Conservation (phyloP, 1,139 yeast genomes). For the Candida sp. region DNA sequence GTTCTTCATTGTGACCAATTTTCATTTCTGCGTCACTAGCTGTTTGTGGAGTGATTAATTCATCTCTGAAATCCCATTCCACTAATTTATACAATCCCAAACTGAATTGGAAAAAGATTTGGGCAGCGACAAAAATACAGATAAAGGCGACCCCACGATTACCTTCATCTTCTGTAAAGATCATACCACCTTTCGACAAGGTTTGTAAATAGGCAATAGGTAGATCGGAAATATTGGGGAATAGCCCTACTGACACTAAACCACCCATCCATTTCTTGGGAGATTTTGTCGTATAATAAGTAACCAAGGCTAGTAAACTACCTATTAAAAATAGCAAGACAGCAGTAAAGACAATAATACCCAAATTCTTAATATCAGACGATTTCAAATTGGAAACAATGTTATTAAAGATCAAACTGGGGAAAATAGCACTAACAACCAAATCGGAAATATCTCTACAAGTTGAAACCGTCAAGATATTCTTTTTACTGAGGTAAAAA, state of each 20-base stretch:
- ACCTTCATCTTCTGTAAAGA: conserved; percentile 57
- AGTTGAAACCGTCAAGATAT: conserved; percentile 70
- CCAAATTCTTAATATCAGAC: conserved; percentile 70
- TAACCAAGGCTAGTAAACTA: conserved; percentile 29
- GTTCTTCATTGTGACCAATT: conserved; percentile 1
- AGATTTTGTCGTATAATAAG: conserved; percentile 35
- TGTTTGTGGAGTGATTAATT: conserved; percentile 5
- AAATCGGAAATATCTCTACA: conserved; percentile 71
- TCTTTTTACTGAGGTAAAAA: conserved; percentile 58
- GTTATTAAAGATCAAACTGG: conserved; percentile 76
- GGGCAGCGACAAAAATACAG: conserved; percentile 73
- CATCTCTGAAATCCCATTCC: conserved; percentile 62
- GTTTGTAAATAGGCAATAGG: conserved; percentile 91
- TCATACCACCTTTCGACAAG: conserved; percentile 58
- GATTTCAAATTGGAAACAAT: conserved; percentile 69
- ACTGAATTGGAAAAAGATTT: conserved; percentile 69
- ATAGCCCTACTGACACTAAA: conserved; percentile 57
- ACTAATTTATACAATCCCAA: conserved; percentile 70
- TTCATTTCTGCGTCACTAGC: conserved; percentile 6
- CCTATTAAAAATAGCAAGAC: conserved; percentile 41
- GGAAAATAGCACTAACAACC: conserved; percentile 69
- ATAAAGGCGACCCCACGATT: conserved; percentile 84
- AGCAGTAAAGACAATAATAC: conserved; percentile 63
- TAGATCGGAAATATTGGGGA: conserved; percentile 73
- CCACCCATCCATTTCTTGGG: conserved; percentile 86